Base-by-base conservation (phyloP, 1,284 basidiomycete genomes). In the Takashimella tepidaria region DNA sequence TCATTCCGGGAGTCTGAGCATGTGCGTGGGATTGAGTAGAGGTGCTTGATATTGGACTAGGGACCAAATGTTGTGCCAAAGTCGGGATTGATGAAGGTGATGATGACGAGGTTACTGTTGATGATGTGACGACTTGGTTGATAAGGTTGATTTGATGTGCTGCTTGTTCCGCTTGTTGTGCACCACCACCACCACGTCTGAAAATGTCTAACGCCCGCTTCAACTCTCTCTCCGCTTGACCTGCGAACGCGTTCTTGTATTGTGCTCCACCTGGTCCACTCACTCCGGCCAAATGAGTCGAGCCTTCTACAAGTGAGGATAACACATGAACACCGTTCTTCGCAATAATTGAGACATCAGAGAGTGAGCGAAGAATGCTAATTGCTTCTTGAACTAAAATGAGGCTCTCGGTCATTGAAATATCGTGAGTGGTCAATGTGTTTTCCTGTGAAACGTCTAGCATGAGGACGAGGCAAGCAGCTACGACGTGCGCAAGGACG, bases 401-500 rank as follows among this genome's bases (percentile, higher is more conserved):
- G 19, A 49, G 41, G 22, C 23, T 27, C 25, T 40, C 31, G 27
- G 26, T 3, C 27, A 37, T 23, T 26, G 25, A 12, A 16, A 16
- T 37, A n/a, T n/a, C n/a, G n/a, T n/a, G n/a, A n/a, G n/a, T n/a
- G n/a, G n/a, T n/a, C n/a, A n/a, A n/a, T 8, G 20, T 2, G 26
- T 8, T 16, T 8, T 37, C 31, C 16, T 37, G 31, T 16, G 31
- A 37, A 37, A 37, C 31, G 31, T 52, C 54, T 16, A 56, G 26
- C 22, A 56, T 44, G 19, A 53, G 19, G 21, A 56, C 31, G 8
- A 56, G 46, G 21, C 45, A 52, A 11, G 54, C 54, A 2, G 50
- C 51, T 25, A 56, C 47, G 26, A 43, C 41, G 48, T 56, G 54
- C 11, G 46, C 50, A 11, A 52, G 27, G 13, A 52, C 47, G 19